phyloP scores from a whole-genome alignment of 2,329 filamentous ascomycete species.

The Epichloe scottii region DNA sequence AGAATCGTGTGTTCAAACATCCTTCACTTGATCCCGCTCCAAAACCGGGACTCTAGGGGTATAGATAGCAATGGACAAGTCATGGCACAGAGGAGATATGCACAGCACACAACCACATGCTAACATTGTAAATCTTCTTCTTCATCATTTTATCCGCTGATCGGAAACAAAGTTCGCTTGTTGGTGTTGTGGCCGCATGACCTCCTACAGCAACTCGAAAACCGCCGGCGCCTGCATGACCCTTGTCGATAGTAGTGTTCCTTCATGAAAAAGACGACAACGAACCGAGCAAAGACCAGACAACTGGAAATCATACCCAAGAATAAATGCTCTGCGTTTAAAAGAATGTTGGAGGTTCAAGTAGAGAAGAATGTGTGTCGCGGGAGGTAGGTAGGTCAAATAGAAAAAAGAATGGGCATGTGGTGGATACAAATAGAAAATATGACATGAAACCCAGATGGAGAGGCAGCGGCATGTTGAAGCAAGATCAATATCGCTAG shows the following conservation, averaged over 20 bases:
- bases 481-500: slow-evolving; percentile 2
- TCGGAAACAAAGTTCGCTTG: background rate
- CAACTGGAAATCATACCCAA: background rate
- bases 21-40: too few species aligned
- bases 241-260: background rate
- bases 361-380: background rate
- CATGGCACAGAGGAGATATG: too few species aligned
- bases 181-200: background rate
- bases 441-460: background rate
- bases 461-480: background rate
- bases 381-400: background rate
- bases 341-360: background rate
- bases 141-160: background rate
- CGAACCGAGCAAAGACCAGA: background rate
- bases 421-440: background rate
- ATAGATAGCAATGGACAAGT: background rate
- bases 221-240: background rate
- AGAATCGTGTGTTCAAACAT: too few species aligned
- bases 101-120: background rate
- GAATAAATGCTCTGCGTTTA: background rate
- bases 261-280: background rate
- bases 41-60: background rate
- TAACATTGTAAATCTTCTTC: background rate
- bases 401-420: background rate
- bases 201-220: too few species aligned